A percentile compares a stretch with the other conserved stretches of the same genome.
These are phyloP conservation scores for Massospora cicadina DNA, from an alignment of 371 early-diverging fungal genomes.

Conservation along the genomic window DNA sequence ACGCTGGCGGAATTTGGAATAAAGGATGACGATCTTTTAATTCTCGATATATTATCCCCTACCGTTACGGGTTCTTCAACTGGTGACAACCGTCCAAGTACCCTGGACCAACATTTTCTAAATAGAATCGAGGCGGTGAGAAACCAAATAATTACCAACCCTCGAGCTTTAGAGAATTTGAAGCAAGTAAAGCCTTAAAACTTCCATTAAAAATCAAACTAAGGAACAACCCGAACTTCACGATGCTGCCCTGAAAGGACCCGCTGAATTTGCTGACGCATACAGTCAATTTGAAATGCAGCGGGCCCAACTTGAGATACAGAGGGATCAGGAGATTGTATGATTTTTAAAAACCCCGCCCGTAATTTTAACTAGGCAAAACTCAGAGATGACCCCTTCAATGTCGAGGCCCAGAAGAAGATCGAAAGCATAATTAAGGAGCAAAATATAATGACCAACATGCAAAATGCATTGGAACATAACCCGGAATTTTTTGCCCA, in stretches of 20 bases:
- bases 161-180: neutral
- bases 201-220: neutral
- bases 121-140: neutral
- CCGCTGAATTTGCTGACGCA: neutral
- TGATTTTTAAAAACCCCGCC: neutral
- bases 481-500: conserved; percentile 88
- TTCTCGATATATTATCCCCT: neutral
- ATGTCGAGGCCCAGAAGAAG: conserved; percentile 71
- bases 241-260: neutral
- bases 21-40: neutral
- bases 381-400: conserved; percentile 63
- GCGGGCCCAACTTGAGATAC: conserved; percentile 1
- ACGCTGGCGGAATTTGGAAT: neutral
- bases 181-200: neutral
- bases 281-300: neutral
- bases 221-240: neutral
- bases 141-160: neutral
- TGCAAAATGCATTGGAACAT: conserved; percentile 83
- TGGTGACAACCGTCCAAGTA: neutral
- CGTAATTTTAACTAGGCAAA: conserved; percentile 17
- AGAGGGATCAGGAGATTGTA: neutral
- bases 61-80: neutral
- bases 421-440: conserved; percentile 82
- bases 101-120: neutral
- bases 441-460: conserved; percentile 68